Percentiles rank a stretch among this genome's conserved stretches.
Evolutionary conservation across 2,329 filamentous ascomycete species (phyloP).

Genomic region (Teratosphaeria pseudoeucalypti): DNA sequence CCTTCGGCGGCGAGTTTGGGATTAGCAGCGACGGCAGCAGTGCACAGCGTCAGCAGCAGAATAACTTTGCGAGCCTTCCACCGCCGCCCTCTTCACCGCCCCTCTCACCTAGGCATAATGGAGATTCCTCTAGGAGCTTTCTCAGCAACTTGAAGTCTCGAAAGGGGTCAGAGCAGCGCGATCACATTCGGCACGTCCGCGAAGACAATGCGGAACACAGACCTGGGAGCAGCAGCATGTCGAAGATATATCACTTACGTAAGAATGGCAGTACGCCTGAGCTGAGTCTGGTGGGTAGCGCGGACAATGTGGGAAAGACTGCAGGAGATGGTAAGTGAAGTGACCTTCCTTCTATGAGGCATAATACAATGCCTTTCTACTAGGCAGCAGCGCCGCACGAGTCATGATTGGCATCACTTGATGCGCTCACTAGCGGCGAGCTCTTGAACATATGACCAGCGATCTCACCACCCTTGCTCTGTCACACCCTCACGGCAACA

Average conservation of each 20-base stretch:
- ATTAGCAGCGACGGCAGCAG: conserved; percentile 1
- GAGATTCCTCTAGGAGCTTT: conserved; percentile 19
- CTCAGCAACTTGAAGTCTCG: conserved; percentile 19
- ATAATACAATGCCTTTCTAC: neutral
- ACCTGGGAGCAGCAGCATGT: conserved; percentile 22
- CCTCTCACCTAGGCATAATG: conserved; percentile 14
- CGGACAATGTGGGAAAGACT: conserved; percentile 17
- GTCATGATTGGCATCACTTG: neutral
- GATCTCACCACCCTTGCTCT: neutral
- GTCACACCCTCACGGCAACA: neutral
- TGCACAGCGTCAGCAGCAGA: conserved; percentile 3
- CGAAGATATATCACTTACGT: conserved; percentile 30
- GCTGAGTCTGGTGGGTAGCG: conserved; percentile 27
- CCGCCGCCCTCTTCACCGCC: conserved; percentile 19
- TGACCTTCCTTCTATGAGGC: neutral
- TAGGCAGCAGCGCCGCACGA: neutral
- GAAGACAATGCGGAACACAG: conserved; percentile 21
- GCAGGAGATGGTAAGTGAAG: conserved; percentile 19
- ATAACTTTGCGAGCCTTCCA: conserved; percentile 10
- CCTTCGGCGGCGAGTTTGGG: conserved; percentile 24
- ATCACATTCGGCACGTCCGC: conserved; percentile 13
- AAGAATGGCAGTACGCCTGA: conserved; percentile 39
- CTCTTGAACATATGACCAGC: neutral
- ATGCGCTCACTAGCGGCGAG: neutral
- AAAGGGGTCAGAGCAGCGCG: conserved; percentile 6